A percentile compares a stretch with the other conserved stretches of the same genome.
phyloP scores from a whole-genome alignment of 768 basidiomycete species.

The Gymnopilus dilepis region DNA sequence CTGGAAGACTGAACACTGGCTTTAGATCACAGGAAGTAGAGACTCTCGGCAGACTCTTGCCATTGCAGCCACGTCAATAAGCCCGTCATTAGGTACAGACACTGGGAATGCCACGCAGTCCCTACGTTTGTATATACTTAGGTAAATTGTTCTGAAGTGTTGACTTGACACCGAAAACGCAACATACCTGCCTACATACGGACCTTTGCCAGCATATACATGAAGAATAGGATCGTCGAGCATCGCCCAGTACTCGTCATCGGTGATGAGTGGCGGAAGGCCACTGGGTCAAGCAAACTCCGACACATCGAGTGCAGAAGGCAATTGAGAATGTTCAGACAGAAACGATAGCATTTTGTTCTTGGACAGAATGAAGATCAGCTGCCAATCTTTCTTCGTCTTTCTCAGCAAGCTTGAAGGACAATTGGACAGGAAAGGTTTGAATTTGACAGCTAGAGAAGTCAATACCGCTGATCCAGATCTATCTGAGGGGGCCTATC shows the following conservation, averaged over 20 bases:
- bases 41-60: conserved; percentile 51
- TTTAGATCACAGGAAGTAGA: neutral
- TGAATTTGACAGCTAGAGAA: conserved; percentile 58
- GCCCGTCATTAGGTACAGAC: conserved; percentile 77
- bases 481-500: too few species aligned
- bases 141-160: neutral
- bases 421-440: conserved; percentile 70
- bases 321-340: conserved; percentile 2
- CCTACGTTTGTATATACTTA: too few species aligned
- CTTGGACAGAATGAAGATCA: conserved; percentile 47
- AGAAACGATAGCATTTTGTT: conserved; percentile 15
- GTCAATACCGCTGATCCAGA: conserved; percentile 37
- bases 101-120: conserved; percentile 87
- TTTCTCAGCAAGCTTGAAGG: conserved; percentile 67
- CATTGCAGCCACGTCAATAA: conserved; percentile 75
- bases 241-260: conserved; percentile 71
- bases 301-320: neutral
- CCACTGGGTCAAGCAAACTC: conserved; percentile 24
- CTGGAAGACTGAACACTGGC: conserved; percentile 48
- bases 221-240: conserved; percentile 73
- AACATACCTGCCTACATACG: conserved; percentile 68
- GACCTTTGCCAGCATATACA: conserved; percentile 80
- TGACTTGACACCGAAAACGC: neutral
- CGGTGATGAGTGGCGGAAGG: conserved; percentile 50
- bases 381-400: conserved; percentile 78